A percentile compares a stretch with the other conserved stretches of the same genome.
These are phyloP conservation scores for Clitopilus passeckerianus DNA, from an alignment of 768 basidiomycete genomes.

Conservation along the genomic window DNA sequence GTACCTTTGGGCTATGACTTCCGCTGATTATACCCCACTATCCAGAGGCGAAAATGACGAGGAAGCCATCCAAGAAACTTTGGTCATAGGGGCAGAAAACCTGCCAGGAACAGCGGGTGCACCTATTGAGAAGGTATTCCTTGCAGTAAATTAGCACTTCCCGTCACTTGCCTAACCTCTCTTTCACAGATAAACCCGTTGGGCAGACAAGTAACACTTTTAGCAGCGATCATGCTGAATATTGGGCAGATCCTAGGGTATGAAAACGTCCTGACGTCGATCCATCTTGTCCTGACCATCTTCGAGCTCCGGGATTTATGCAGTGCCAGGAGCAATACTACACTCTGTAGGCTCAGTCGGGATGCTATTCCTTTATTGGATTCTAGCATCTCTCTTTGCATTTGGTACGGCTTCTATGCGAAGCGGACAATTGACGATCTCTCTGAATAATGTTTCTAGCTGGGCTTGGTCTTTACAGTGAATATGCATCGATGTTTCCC, in stretches of 20 bases:
- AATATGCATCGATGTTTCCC: constrained; percentile 44
- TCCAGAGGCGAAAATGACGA: not conserved
- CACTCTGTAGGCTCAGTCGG: constrained; percentile 32
- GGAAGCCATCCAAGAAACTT: not conserved
- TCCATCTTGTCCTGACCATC: not conserved
- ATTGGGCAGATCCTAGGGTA: constrained; percentile 30
- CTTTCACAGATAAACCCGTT: constrained; percentile 19
- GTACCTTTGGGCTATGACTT: not conserved
- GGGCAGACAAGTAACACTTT: constrained; percentile 25
- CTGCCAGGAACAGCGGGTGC: constrained; percentile 8
- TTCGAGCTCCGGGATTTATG: constrained; percentile 29
- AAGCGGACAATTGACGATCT: not conserved
- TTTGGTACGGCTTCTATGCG: constrained; percentile 15
- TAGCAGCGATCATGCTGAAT: constrained; percentile 31
- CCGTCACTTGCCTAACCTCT: not conserved
- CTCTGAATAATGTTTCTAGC: constrained; percentile 13
- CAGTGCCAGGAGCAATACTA: constrained; percentile 27
- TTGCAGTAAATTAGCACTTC: not conserved
- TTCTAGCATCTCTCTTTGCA: constrained; percentile 25
- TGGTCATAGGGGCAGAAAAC: not conserved
- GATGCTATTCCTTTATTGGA: constrained; percentile 24
- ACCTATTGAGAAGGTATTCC: constrained; percentile 20
- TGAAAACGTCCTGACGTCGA: not conserved
- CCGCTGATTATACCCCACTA: not conserved
- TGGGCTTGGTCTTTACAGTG: constrained; percentile 32